Evolutionary conservation across 2,329 filamentous ascomycete genomes (phyloP), one percentile per base, ranked within the genome.

Genomic region (Thyridium curvatum): DNA sequence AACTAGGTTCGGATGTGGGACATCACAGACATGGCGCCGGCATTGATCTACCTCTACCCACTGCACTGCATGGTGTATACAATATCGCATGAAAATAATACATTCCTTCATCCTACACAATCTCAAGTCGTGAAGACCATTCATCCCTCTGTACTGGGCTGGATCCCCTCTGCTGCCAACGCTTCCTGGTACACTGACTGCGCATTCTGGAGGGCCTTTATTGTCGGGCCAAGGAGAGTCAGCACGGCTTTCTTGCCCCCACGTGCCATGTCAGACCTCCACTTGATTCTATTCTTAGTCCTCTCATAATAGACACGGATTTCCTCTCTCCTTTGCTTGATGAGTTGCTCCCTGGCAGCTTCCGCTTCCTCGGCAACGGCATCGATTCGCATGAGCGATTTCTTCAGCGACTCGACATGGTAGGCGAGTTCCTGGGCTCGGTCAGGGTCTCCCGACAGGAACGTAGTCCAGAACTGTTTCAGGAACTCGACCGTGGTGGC

Each of bases 391-490:
- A 84, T 77, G 40, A 82, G 70, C 0, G 88, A 91, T 42, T 84
- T 79, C 43, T 79, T 77, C 12, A 98, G 71, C 9, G 89, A 91
- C 56, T 94, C 86, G 8, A 85, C 81, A 34, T 96, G 73, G 45
- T 86, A 88, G 7, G 82, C 79, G 12, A 96, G 72, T 61, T 98
- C 91, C 32, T 73, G 72, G 1, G 87, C 86, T 28, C 87, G 82
- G 43, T 87, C 82, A 1, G 86, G 66, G 54, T 96, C 87, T 12
- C 90, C 91, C 0, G 90, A 96, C 18, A 94, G 72, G 54, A 94
- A 98, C 0, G 90, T 81, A 28, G 79, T 76, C 91, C 91, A 98
- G 66, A 98, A 98, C 59, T 97, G 94, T 52, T 91, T 86, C n/a
- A 98, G 68, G 53, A 97, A 98, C 55, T 98, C 93, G 30, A 86